Percentiles rank a stretch among this genome's conserved stretches.
These are phyloP conservation scores for Cucurbita ficifolia DNA, from an alignment of 306 rosid genomes.

Conservation along the genomic window DNA sequence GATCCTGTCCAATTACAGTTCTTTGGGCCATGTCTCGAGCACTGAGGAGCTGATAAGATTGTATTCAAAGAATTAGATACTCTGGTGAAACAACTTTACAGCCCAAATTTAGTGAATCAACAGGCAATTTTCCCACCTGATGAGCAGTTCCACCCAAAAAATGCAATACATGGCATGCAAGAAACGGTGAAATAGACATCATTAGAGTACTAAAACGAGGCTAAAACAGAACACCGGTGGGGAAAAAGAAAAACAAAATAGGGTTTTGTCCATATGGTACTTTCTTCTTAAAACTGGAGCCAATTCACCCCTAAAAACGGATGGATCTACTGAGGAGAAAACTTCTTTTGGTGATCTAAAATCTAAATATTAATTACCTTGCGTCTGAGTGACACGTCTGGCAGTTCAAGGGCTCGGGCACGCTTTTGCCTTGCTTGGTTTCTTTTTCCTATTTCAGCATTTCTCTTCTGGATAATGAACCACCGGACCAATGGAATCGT, in stretches of 20 bases:
- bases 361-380: constrained; percentile 32
- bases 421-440: constrained; percentile 53
- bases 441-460: constrained; percentile 73
- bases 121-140: neutral
- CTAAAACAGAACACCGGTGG: neutral
- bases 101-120: neutral
- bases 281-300: neutral
- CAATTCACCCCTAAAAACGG: neutral
- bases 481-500: constrained; percentile 91
- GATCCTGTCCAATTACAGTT: constrained; percentile 72
- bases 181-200: neutral
- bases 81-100: neutral
- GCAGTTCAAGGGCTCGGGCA: constrained; percentile 65
- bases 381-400: constrained; percentile 65
- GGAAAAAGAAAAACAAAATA: neutral
- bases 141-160: neutral
- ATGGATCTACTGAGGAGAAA: neutral
- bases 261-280: neutral
- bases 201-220: neutral
- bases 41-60: constrained; percentile 51
- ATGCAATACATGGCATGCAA: too few relatives aligned
- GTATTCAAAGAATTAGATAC: constrained; percentile 2
- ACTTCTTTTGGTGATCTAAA: neutral
- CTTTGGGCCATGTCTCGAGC: constrained; percentile 91
- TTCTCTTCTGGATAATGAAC: constrained; percentile 45